Evolutionary conservation across 768 basidiomycete species (phyloP).

Genomic region (Saitozyma sp.): DNA sequence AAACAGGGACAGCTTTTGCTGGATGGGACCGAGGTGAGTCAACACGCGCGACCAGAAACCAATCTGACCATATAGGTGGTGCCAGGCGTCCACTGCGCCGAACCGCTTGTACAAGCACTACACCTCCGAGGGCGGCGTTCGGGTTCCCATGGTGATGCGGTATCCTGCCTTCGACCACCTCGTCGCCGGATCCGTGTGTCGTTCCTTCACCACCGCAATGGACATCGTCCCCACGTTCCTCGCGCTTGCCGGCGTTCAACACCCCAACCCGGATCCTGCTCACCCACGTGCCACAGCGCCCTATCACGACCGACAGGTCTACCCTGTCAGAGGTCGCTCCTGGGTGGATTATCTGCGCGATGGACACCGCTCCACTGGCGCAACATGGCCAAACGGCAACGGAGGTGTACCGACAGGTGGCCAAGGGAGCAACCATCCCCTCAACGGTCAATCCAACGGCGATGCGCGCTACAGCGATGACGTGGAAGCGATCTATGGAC

Average conservation of each 20-base stretch:
- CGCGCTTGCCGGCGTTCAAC: conserved; percentile 3
- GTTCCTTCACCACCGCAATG: conserved; percentile 48
- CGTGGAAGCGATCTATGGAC: no score
- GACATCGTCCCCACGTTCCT: conserved; percentile 46
- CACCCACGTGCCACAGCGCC: not conserved
- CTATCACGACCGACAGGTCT: conserved; percentile 32
- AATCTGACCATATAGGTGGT: no score
- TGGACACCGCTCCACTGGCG: conserved; percentile 20
- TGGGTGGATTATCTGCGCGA: conserved; percentile 27
- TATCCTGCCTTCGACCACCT: conserved; percentile 20
- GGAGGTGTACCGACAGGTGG: not conserved
- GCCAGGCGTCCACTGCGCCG: not conserved
- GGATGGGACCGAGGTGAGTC: conserved; percentile 41
- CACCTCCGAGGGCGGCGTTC: conserved; percentile 34
- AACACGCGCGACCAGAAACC: no score
- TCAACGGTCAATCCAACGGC: conserved; percentile 9
- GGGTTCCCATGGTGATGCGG: conserved; percentile 38
- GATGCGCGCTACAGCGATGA: no score
- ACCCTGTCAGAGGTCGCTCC: conserved; percentile 32
- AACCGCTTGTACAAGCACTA: no score
- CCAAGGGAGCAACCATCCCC: conserved; percentile 4
- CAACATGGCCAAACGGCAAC: conserved; percentile 32
- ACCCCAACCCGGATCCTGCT: conserved; percentile 14
- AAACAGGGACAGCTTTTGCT: conserved; percentile 46
- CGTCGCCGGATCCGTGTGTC: not conserved